A percentile compares a stretch with the other conserved stretches of the same genome.
Conservation (phyloP, 148 eudicot species). For the Chenopodium quinoa region DNA sequence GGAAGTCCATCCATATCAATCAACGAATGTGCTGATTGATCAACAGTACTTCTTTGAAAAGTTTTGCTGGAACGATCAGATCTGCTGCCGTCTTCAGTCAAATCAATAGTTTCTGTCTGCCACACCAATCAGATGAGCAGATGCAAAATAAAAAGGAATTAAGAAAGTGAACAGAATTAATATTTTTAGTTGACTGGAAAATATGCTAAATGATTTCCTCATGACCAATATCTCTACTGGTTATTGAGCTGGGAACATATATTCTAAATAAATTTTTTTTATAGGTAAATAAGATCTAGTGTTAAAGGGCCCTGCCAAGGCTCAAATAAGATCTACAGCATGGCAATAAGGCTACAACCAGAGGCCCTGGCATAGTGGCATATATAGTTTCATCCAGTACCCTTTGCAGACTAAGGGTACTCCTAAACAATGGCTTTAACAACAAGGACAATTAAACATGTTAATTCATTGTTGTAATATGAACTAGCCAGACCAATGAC, state of each 20-base stretch:
- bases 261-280: no score
- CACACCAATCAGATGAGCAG: constrained; percentile 15
- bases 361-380: background rate
- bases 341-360: background rate
- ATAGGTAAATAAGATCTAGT: no score
- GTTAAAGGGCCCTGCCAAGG: background rate
- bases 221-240: background rate
- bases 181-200: background rate
- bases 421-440: background rate
- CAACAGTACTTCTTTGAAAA: constrained; percentile 68
- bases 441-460: background rate
- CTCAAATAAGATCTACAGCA: background rate
- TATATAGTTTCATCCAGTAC: background rate
- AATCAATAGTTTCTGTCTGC: constrained; percentile 89
- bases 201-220: background rate
- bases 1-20: constrained; percentile 94
- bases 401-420: background rate
- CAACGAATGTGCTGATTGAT: constrained; percentile 42
- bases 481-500: background rate
- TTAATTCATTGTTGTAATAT: background rate
- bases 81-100: constrained; percentile 50
- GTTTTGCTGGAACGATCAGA: constrained; percentile 39
- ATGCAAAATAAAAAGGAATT: background rate
- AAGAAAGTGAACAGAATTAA: background rate
- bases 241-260: no score